Conservation (phyloP, 106 monocot genomes). For the Hemerocallis citrina region DNA sequence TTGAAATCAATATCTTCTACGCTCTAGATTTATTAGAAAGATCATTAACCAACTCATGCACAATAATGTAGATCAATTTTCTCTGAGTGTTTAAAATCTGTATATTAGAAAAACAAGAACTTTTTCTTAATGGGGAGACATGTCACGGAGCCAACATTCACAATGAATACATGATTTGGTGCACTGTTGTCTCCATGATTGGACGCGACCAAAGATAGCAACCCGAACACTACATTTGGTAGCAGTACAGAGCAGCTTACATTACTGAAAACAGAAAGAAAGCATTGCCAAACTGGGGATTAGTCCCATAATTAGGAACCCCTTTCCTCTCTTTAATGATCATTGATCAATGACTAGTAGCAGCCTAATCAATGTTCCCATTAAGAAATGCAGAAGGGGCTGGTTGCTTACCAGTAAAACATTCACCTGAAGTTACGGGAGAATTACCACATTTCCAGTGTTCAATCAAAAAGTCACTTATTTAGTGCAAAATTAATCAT, state of each 20-base stretch:
- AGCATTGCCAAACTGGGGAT: constrained; percentile 6
- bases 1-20: too few species aligned
- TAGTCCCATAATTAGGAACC: constrained; percentile 3
- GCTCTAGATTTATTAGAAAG: too few species aligned
- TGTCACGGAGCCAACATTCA: too few species aligned
- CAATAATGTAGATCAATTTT: too few species aligned
- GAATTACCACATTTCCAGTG: background rate
- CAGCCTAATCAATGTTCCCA: background rate
- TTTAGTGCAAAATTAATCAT: background rate
- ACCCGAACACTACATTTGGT: background rate
- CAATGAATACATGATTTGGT: too few species aligned
- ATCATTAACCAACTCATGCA: too few species aligned
- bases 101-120: background rate
- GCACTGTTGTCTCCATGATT: background rate
- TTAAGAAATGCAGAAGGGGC: background rate
- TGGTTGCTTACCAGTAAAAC: background rate
- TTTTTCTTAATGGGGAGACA: background rate
- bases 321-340: constrained; percentile 5
- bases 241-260: background rate
- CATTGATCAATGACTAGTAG: background rate
- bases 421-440: too few species aligned
- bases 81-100: background rate
- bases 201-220: background rate
- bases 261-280: constrained; percentile 1
- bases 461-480: background rate